phyloP scores from a whole-genome alignment of 345 rosid species.

The Eucalyptus viminalis region DNA sequence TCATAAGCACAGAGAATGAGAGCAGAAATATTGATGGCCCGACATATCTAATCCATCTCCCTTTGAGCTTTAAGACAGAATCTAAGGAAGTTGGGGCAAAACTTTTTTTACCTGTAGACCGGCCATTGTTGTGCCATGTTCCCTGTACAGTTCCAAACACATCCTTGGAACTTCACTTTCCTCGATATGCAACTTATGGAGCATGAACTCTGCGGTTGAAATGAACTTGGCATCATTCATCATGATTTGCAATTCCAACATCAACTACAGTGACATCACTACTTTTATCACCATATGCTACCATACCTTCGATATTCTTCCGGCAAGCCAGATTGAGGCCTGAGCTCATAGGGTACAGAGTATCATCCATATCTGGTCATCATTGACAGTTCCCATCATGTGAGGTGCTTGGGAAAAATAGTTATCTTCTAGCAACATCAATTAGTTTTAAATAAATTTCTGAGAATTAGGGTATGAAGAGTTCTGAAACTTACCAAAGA shows the following conservation, averaged over 20 bases:
- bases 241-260: not conserved
- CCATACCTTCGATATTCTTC: constrained; percentile 61
- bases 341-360: constrained; percentile 61
- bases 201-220: constrained; percentile 55
- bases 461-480: not conserved
- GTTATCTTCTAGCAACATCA: not conserved
- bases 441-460: not conserved
- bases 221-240: not conserved
- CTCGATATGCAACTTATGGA: constrained; percentile 48
- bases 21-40: not conserved
- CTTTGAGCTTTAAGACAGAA: not conserved
- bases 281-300: not conserved
- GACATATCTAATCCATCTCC: not conserved
- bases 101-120: constrained; percentile 56
- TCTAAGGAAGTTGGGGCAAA: not conserved
- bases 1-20: not conserved
- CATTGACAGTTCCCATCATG: not conserved
- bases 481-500: constrained; percentile 46
- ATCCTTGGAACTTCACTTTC: constrained; percentile 76
- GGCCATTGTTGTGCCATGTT: constrained; percentile 96
- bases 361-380: constrained; percentile 77
- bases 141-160: constrained; percentile 81
- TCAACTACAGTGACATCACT: not conserved
- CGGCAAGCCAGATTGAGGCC: constrained; percentile 87
- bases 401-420: not conserved